Evolutionary conservation across 2,329 filamentous ascomycete species (phyloP).

Genomic region (Massarina eburnea): DNA sequence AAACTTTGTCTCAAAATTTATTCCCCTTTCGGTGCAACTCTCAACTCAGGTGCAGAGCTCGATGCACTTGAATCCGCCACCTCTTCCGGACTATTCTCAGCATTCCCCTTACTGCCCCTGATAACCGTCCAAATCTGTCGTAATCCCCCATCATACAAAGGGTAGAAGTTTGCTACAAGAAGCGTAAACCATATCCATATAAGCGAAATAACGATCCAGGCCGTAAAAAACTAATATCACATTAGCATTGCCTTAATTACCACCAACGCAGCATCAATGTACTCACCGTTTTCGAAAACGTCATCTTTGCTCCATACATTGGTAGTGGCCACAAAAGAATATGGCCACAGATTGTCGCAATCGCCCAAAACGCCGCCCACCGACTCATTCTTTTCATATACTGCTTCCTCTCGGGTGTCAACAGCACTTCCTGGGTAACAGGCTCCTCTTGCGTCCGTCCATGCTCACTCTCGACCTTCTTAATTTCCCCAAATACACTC

Average conservation of each 20-base stretch:
- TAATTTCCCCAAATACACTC: constrained; percentile 45
- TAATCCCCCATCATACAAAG: constrained; percentile 44
- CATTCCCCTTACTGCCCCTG: too few species aligned
- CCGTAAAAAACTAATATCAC: constrained; percentile 54
- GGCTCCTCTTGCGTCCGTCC: too few species aligned
- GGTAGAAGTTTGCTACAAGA: constrained; percentile 54
- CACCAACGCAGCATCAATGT: too few species aligned
- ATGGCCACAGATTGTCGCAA: constrained; percentile 55
- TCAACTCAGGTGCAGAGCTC: too few species aligned
- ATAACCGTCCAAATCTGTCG: too few species aligned
- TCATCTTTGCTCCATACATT: constrained; percentile 56
- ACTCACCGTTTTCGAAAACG: constrained; percentile 52
- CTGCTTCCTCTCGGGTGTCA: constrained; percentile 15
- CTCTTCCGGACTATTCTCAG: too few species aligned
- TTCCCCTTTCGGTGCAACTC: too few species aligned
- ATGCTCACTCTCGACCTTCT: too few species aligned
- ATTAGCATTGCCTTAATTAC: too few species aligned
- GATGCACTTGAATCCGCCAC: too few species aligned
- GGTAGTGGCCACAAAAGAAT: constrained; percentile 59
- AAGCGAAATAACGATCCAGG: constrained; percentile 55
- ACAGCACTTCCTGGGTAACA: too few species aligned
- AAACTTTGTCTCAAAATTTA: too few species aligned
- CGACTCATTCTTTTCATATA: constrained; percentile 51
- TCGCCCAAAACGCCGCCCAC: constrained; percentile 51
- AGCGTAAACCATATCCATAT: constrained; percentile 58